Evolutionary conservation across 2,329 filamentous ascomycete genomes (phyloP), one percentile per base, ranked within the genome.

Genomic region (Ophiostoma sp.): DNA sequence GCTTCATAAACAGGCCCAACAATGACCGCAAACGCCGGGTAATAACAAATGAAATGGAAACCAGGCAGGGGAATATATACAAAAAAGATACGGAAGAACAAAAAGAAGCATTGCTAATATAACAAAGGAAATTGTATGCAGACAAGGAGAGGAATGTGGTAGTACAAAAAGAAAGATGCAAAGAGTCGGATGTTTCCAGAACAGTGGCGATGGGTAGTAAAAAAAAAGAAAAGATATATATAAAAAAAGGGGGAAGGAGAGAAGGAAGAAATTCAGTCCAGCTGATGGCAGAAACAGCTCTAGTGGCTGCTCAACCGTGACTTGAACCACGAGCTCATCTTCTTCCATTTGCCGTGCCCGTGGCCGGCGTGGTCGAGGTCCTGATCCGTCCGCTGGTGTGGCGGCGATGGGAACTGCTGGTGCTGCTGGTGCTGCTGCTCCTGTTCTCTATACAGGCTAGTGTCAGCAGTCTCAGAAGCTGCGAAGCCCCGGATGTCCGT

Each of bases 131-230:
- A 41, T 27, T 27, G 27, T 38, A 45, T 16, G 38, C 11, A 36
- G 27, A 44, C 47, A 68, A 36, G 36, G 44, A 49, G 14, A 55
- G 44, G 55, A 38, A 68, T 66, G 45, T 66, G 60, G 18, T 55
- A n/a, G 27, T 63, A 58, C 45, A 66, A 45, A 44, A 66, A 38
- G 38, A 47, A 44, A 66, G 44, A 55, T 18, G 36, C 4, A 16
- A 7, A 64, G 27, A 2, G 2, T 27, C 27, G 27, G 27, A 27
- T 27, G 27, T 27, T 27, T 27, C 27, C 27, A n/a, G 14, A 49
- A 49, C 5, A 49, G 27, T 27, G 27, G 27, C 27, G 27, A 27
- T 27, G 27, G 27, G 27, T 27, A 27, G 8, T 5, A 60, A 60
- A 44, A 38, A 0, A 44, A 55, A n/a, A 12, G n/a, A 63, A 41